phyloP scores from a whole-genome alignment of 2,329 filamentous ascomycete genomes.

The Penicillium vulpinum region DNA sequence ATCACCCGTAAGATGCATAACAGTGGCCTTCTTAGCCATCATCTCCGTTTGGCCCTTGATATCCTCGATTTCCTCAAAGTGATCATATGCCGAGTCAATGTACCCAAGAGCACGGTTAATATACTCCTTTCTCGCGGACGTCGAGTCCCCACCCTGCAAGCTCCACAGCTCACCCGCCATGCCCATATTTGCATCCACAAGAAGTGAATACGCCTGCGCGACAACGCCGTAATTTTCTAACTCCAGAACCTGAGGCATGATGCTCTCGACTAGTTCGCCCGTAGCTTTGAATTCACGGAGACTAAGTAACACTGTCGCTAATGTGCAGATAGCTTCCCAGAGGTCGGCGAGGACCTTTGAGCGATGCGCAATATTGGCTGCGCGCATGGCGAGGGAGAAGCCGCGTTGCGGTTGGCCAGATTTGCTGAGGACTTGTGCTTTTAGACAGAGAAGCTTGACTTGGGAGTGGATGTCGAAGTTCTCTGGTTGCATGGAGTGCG shows the following conservation, averaged over 20 bases:
- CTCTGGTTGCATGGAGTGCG: slow-evolving; percentile 54
- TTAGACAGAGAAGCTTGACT: slow-evolving; percentile 69
- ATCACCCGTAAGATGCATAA: slow-evolving; percentile 71
- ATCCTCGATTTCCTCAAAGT: slow-evolving; percentile 68
- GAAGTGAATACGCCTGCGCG: slow-evolving; percentile 66
- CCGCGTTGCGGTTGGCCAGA: slow-evolving; percentile 70
- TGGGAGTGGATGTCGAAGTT: slow-evolving; percentile 66
- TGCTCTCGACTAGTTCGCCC: slow-evolving; percentile 62
- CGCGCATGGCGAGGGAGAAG: slow-evolving; percentile 74
- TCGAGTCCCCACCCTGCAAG: slow-evolving; percentile 19
- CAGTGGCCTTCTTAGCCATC: slow-evolving; percentile 76
- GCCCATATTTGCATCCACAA: slow-evolving; percentile 79
- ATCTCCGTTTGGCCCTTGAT: slow-evolving; percentile 71
- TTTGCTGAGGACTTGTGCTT: slow-evolving; percentile 68
- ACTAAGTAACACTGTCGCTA: slow-evolving; percentile 68
- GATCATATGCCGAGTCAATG: slow-evolving; percentile 62
- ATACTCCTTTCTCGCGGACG: slow-evolving; percentile 53
- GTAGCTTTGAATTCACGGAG: slow-evolving; percentile 71
- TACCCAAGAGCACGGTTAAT: slow-evolving; percentile 61
- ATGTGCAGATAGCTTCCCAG: slow-evolving; percentile 68
- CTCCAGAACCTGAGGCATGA: slow-evolving; percentile 76
- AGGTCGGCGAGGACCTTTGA: slow-evolving; percentile 67
- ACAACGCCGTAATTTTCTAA: slow-evolving; percentile 62
- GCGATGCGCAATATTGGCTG: slow-evolving; percentile 71
- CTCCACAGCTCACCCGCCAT: slow-evolving; percentile 57